These are phyloP conservation scores for Peziza echinospora DNA, from an alignment of 495 filamentous ascomycete species.

Conservation along the genomic window DNA sequence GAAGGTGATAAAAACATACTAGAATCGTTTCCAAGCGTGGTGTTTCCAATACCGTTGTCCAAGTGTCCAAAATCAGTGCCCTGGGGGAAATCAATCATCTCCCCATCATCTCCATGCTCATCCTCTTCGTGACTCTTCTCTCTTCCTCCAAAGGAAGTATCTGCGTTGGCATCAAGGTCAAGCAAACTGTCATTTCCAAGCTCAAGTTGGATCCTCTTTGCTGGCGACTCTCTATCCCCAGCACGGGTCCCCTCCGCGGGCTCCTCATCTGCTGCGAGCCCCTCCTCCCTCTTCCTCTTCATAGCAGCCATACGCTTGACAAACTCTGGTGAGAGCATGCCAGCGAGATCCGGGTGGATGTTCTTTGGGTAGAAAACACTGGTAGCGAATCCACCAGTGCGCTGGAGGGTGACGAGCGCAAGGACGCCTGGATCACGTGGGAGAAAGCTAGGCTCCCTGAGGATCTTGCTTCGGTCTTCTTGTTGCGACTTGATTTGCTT, in stretches of 20 bases:
- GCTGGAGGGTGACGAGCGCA: conserved; percentile 74
- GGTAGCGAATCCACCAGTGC: conserved; percentile 68
- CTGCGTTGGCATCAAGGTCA: conserved; percentile 28
- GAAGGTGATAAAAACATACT: too few relatives aligned
- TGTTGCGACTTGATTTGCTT: conserved; percentile 56
- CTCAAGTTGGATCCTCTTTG: conserved; percentile 47
- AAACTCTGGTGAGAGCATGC: conserved; percentile 59
- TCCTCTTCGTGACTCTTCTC: conserved; percentile 45
- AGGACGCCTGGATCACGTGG: conserved; percentile 68
- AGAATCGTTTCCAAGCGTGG: too few relatives aligned
- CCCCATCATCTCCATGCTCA: conserved; percentile 31
- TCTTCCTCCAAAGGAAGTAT: conserved; percentile 32
- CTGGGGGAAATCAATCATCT: conserved; percentile 4
- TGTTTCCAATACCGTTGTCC: too few relatives aligned
- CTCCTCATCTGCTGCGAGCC: conserved; percentile 52
- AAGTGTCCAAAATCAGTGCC: too few relatives aligned
- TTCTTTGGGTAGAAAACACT: conserved; percentile 28
- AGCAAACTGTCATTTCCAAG: conserved; percentile 43
- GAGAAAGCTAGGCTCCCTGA: conserved; percentile 56
- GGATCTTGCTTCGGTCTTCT: conserved; percentile 53
- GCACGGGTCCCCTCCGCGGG: conserved; percentile 21
- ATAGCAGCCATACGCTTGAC: conserved; percentile 56
- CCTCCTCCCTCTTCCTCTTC: conserved; percentile 85
- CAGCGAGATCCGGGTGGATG: conserved; percentile 73
- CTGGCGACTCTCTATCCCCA: conserved; percentile 32